Evolutionary conservation across 75 land plant species (phyloP), one percentile per base, ranked within the genome.

Genomic region (Chamaecyparis obtusa): DNA sequence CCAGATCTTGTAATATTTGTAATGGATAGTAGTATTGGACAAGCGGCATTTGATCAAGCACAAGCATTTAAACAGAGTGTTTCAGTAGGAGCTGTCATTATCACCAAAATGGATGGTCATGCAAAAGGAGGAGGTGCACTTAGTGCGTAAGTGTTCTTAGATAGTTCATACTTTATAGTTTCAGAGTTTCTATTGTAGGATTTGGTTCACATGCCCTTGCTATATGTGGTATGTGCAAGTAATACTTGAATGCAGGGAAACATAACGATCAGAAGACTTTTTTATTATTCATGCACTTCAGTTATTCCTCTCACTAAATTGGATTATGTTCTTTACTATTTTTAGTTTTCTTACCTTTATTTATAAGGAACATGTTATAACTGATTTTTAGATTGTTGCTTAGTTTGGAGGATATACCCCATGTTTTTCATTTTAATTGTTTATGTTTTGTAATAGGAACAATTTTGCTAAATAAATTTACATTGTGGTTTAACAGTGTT

Each of bases 61-160:
- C 92, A 91, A 56, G 92, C 92, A 35, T 91, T 91, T 89, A 91
- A 91, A 87, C 92, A 91, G 60, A 91, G 89, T 80, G 92, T 88
- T 32, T 86, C 92, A 75, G 92, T 91, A 54, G 92, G 92, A 82
- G 92, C 92, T 80, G 92, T 91, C 43, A 90, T 91, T 85, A 88
- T 90, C 33, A 90, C 92, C 3, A 91, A 91, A 86, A 91, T 91
- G 92, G 92, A 90, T 87, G 92, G 92, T 17, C 92, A 91, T 90
- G 92, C 92, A 36, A 91, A 91, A 64, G 92, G 92, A 71, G 92
- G 92, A 36, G 92, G 92, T 69, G 92, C 92, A 37, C 92, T 91
- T 21, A 90, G 92, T 85, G 92, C 92, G 92, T 91, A 87, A 89
- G 92, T 87, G 80, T 24, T 37, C 57, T 33, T 32, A 74, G 7